Conservation (phyloP, 2,329 filamentous ascomycete genomes). For the Xylariaceae sp. region DNA sequence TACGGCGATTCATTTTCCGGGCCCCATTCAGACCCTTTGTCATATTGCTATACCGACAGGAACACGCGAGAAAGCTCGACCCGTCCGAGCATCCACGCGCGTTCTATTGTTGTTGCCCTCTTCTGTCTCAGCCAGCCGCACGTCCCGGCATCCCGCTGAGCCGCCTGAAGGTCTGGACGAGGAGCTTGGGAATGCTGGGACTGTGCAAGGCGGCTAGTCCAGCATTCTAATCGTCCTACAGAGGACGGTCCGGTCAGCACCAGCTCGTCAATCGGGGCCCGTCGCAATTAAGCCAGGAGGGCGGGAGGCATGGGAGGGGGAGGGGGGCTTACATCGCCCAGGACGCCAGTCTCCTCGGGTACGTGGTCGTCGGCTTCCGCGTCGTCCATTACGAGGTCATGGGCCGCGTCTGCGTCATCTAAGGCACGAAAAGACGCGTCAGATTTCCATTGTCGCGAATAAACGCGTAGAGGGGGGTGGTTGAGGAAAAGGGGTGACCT, state of each 20-base stretch:
- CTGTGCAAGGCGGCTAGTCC: constrained; percentile 11
- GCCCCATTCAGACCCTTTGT: too few relatives aligned
- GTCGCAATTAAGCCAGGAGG: neutral
- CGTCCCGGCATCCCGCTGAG: constrained; percentile 14
- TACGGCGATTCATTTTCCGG: too few relatives aligned
- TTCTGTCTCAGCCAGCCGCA: too few relatives aligned
- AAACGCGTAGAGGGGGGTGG: too few relatives aligned
- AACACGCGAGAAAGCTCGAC: too few relatives aligned
- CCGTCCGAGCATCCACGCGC: too few relatives aligned
- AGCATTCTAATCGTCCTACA: constrained; percentile 24
- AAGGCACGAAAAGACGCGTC: too few relatives aligned
- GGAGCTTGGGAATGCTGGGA: constrained; percentile 15
- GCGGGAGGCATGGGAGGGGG: neutral
- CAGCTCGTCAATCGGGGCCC: neutral
- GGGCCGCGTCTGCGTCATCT: too few relatives aligned
- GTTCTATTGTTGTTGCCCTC: too few relatives aligned
- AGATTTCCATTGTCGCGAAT: too few relatives aligned
- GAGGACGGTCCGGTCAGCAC: constrained; percentile 21
- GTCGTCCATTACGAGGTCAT: constrained; percentile 16
- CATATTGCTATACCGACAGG: too few relatives aligned
- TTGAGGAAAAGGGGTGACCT: too few relatives aligned
- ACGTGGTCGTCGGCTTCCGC: constrained; percentile 6
- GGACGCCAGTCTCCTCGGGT: constrained; percentile 7
- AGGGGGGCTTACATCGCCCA: constrained; percentile 15
- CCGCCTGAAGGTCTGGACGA: constrained; percentile 18